Percentiles rank a stretch among this genome's conserved stretches.
Conservation (phyloP, 2,329 filamentous ascomycete species). For the Tolypocladium ovalisporum region DNA sequence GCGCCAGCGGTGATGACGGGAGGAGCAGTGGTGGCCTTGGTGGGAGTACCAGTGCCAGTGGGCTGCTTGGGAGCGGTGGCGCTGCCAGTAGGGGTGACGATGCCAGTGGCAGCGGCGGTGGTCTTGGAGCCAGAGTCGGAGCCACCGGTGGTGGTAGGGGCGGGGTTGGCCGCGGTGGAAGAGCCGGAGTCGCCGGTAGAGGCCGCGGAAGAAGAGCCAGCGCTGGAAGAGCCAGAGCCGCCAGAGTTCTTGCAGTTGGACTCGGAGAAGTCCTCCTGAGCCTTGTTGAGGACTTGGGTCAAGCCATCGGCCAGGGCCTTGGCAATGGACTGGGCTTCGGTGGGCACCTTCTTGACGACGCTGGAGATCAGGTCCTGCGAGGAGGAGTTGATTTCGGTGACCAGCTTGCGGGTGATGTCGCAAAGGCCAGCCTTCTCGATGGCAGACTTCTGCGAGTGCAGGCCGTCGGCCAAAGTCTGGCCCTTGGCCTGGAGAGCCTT, state of each 20-base stretch:
- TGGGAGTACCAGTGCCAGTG: slow-evolving; percentile 1
- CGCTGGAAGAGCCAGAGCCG: background rate
- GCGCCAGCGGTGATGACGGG: slow-evolving; percentile 7
- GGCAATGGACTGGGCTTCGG: slow-evolving; percentile 16
- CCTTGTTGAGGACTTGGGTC: slow-evolving; percentile 11
- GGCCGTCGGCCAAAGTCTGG: slow-evolving; percentile 11
- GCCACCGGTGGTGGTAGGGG: background rate
- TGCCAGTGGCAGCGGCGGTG: background rate
- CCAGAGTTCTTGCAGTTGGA: slow-evolving; percentile 17
- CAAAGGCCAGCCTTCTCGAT: slow-evolving; percentile 18
- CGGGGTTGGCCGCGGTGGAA: background rate
- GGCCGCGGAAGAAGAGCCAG: background rate
- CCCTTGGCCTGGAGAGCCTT: slow-evolving; percentile 13
- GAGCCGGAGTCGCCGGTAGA: background rate
- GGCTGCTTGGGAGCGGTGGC: slow-evolving; percentile 1
- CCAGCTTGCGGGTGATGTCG: slow-evolving; percentile 11
- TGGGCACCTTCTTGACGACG: slow-evolving; percentile 17
- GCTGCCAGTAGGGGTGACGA: background rate
- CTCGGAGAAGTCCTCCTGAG: slow-evolving; percentile 13
- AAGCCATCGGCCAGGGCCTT: slow-evolving; percentile 13
- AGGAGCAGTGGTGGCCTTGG: background rate
- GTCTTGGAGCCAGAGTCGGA: background rate
- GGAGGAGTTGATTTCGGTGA: slow-evolving; percentile 11
- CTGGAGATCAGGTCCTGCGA: slow-evolving; percentile 17
- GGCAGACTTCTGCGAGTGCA: slow-evolving; percentile 15